Evolutionary conservation across 768 basidiomycete species (phyloP).

Genomic region (Trametes cinnabarina): DNA sequence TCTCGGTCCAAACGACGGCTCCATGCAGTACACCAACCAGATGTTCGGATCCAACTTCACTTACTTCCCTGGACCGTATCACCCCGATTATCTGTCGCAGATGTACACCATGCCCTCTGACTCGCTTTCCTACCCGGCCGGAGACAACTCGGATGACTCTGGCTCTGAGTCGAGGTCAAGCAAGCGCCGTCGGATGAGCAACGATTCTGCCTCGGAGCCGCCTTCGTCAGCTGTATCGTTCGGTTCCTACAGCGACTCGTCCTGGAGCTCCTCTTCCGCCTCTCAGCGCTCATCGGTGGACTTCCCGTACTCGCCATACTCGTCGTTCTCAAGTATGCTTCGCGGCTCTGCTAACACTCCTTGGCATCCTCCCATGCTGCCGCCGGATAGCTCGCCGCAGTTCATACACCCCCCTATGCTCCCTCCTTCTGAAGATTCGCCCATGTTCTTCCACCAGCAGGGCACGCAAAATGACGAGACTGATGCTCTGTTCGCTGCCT

Average conservation of each 20-base stretch:
- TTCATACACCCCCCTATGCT: constrained; percentile 73
- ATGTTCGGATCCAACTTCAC: constrained; percentile 37
- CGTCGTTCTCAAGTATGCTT: constrained; percentile 50
- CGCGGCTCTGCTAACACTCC: constrained; percentile 54
- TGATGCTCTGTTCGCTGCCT: constrained; percentile 54
- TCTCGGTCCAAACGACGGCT: constrained; percentile 33
- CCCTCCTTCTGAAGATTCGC: constrained; percentile 52
- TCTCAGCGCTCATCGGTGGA: constrained; percentile 65
- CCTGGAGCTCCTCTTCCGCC: constrained; percentile 53
- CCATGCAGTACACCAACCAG: constrained; percentile 22
- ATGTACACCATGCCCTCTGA: constrained; percentile 45
- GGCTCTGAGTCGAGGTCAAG: constrained; percentile 41
- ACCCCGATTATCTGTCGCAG: constrained; percentile 67
- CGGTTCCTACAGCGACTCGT: constrained; percentile 60
- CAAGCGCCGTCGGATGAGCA: constrained; percentile 76
- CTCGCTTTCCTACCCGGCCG: constrained; percentile 51
- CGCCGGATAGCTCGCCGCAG: constrained; percentile 52
- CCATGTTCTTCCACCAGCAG: constrained; percentile 67
- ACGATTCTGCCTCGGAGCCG: constrained; percentile 46
- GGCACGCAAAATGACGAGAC: constrained; percentile 58
- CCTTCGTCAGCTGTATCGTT: constrained; percentile 64
- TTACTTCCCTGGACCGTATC: constrained; percentile 67
- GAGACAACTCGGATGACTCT: constrained; percentile 43
- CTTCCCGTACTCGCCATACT: constrained; percentile 54
- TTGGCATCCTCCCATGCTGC: constrained; percentile 79